Conservation (phyloP, 1,284 basidiomycete species). For the Fistulina hepatica region DNA sequence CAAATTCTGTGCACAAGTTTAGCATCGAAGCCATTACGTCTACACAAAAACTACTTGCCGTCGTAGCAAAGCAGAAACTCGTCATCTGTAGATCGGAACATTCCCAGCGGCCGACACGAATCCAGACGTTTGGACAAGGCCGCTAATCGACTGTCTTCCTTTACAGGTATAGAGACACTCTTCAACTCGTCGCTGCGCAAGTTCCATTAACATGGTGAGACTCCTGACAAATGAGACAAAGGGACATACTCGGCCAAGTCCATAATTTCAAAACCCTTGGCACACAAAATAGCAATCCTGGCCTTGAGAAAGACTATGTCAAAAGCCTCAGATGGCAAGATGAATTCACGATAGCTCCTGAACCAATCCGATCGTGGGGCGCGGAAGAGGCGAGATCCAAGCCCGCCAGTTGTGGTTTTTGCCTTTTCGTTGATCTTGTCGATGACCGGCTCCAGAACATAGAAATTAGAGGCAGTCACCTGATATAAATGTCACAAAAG, state of each 20-base stretch:
- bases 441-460: constrained; percentile 85
- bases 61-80: constrained; percentile 93
- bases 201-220: constrained; percentile 6
- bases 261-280: constrained; percentile 97
- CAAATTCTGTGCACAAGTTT: constrained; percentile 58
- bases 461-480: constrained; percentile 76
- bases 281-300: constrained; percentile 84
- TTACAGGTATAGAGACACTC: constrained; percentile 77
- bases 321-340: constrained; percentile 81
- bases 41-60: constrained; percentile 35
- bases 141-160: constrained; percentile 64
- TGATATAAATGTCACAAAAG: constrained; percentile 2
- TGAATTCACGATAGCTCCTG: constrained; percentile 79
- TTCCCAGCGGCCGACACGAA: constrained; percentile 74
- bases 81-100: constrained; percentile 82
- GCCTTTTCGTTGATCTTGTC: constrained; percentile 73
- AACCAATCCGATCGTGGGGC: constrained; percentile 85
- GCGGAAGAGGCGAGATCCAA: constrained; percentile 35
- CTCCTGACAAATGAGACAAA: background rate
- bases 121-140: constrained; percentile 77
- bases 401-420: constrained; percentile 35
- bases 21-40: constrained; percentile 7
- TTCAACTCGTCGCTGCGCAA: constrained; percentile 46
- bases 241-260: constrained; percentile 71
- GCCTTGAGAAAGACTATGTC: constrained; percentile 87